These are phyloP conservation scores for Dendrobium chrysotoxum DNA, from an alignment of 106 monocot species.

Conservation along the genomic window DNA sequence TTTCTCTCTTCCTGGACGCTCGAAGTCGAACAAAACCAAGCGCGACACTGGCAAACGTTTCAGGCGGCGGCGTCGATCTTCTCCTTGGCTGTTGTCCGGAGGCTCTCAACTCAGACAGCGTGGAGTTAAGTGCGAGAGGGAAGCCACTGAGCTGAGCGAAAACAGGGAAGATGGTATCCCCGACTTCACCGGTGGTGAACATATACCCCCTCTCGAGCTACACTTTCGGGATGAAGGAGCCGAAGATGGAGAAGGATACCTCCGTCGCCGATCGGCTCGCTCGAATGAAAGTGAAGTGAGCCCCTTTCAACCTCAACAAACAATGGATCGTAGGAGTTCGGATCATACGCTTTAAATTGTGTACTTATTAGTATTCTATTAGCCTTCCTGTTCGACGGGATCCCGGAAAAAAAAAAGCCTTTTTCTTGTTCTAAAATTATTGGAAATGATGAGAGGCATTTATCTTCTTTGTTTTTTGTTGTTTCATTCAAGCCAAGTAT, in stretches of 20 bases:
- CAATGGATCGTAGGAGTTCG: not conserved
- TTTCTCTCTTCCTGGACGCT: no score
- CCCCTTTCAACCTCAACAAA: not conserved
- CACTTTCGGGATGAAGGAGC: slow-evolving; percentile 94
- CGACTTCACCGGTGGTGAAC: slow-evolving; percentile 49
- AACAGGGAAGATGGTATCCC: not conserved
- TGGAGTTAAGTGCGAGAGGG: not conserved
- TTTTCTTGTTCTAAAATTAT: not conserved
- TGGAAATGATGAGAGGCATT: not conserved
- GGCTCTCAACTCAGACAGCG: not conserved
- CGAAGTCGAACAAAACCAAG: not conserved
- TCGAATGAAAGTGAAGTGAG: slow-evolving; percentile 93
- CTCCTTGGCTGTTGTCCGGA: not conserved
- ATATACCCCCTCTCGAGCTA: slow-evolving; percentile 78
- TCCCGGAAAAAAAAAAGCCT: not conserved
- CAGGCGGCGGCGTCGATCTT: not conserved
- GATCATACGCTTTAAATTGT: not conserved
- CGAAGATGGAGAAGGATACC: slow-evolving; percentile 99
- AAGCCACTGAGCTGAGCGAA: not conserved
- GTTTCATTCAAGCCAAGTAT: not conserved
- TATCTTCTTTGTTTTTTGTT: not conserved
- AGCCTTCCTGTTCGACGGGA: not conserved
- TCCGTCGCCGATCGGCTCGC: slow-evolving; percentile 97
- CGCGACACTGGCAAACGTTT: not conserved
- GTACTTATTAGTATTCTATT: not conserved